Evolutionary conservation across 805 yeast species (phyloP), one percentile per base, ranked within the genome.

Genomic region (Kodamaea kaohsiungensis): DNA sequence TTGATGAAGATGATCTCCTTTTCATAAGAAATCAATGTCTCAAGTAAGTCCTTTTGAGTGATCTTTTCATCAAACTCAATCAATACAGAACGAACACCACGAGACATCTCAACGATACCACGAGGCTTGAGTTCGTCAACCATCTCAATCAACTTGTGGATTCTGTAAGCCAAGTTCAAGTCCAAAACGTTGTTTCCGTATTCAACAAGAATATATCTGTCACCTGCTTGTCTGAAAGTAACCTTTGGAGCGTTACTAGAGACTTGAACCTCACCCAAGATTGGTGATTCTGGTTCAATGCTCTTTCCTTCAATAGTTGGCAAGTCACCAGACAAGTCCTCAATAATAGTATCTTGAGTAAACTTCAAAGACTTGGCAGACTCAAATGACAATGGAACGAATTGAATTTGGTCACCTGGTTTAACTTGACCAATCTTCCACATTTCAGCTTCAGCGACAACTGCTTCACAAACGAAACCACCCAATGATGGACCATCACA

Each of bases 371-470:
- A 68, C 59, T 88, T 76, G 6, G 98, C 97, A 54, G 80, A 73
- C 30, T 82, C 85, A 61, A 82, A 87, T 13, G 84, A 64, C 45
- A 95, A 79, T 38, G 98, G 97, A 53, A 85, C 84, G 77, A 95
- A 93, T 60, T 82, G 82, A 56, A 93, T 85, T 48, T 70, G 63
- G 65, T 95, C 98, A 65, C 98, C 98, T 3, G 98, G 98, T 70
- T 89, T 92, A 43, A 90, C 92, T 75, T 93, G 98, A 47, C 99
- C 99, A 66, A 95, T 89, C 76, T 95, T 95, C 98, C 98, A 93
- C 87, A 95, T 84, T 75, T 95, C 99, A 42, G 96, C 90, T 65
- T 91, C 96, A 12, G 91, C 89, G 59, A 95, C 96, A 56, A 95
- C 98, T 7, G 96, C 98, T 67, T 91, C 88, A 72, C 98, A 93